These are phyloP conservation scores for Vitis hybrid DNA, from an alignment of 177 flowering plant genomes.

Conservation along the genomic window DNA sequence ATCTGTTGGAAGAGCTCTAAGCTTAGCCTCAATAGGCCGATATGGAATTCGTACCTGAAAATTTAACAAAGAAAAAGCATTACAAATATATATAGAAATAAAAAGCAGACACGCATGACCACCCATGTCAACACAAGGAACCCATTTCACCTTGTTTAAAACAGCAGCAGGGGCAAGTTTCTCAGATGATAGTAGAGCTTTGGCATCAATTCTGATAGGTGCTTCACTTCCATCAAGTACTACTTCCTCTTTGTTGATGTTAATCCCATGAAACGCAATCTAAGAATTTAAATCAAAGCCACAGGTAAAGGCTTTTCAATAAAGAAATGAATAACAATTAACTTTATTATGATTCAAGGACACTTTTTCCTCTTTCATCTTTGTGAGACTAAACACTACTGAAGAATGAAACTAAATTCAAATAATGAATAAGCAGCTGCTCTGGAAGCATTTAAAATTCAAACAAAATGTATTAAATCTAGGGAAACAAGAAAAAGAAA, in stretches of 20 bases:
- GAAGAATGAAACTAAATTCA: neutral
- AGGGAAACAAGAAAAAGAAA: neutral
- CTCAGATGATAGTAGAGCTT: conserved; percentile 72
- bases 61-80: conserved; percentile 8
- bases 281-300: conserved; percentile 21
- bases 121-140: too few relatives aligned
- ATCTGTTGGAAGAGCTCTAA: conserved; percentile 56
- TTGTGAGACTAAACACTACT: neutral
- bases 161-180: conserved; percentile 79
- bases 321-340: neutral
- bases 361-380: neutral
- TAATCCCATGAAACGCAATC: conserved; percentile 90
- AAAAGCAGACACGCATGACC: neutral
- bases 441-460: neutral
- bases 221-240: conserved; percentile 96
- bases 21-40: conserved; percentile 69
- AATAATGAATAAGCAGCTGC: neutral
- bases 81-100: neutral
- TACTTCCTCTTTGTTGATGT: conserved; percentile 57
- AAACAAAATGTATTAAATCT: neutral
- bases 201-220: conserved; percentile 70
- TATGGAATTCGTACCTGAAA: conserved; percentile 78
- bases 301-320: conserved; percentile 4
- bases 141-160: conserved; percentile 66
- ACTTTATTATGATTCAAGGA: neutral